Evolutionary conservation across 2,329 filamentous ascomycete genomes (phyloP), one percentile per base, ranked within the genome.

Genomic region (Teratosphaeria zuluensis): DNA sequence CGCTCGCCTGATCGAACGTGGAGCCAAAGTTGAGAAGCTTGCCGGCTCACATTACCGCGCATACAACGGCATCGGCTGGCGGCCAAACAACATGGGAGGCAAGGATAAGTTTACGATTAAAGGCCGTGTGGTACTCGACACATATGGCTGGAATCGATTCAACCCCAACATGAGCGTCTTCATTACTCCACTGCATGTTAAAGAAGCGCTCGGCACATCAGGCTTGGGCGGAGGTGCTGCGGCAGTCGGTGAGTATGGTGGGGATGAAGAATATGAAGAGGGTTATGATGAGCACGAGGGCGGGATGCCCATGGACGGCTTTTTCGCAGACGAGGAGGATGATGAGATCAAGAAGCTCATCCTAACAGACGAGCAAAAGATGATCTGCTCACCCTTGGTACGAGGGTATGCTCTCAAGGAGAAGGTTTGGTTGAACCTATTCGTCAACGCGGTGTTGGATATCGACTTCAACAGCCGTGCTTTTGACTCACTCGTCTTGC

Each of bases 71-170:
- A 64, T 78, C 16, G 75, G 72, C 2, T 77, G 73, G 74, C 67
- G 67, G 30, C 64, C 71, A 4, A 53, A 71, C 5, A 65, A 63
- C 32, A 63, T 63, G 58, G 65, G 63, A 56, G 63, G 65, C 12
- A 68, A 69, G 59, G 73, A 76, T 61, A 76, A 76, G 60, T 74
- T 73, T 59, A 73, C 71, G 59, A 68, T 81, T 60, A 78, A 78
- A 59, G 77, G 77, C 33, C 73, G 79, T 21, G 75, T 83, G 30
- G 75, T 82, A 51, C 77, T 83, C 53, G 80, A 83, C 60, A 61
- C 59, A 9, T 53, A 61, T 52, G 79, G 78, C 42, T 81, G 72
- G 66, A 76, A 75, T 48, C 68, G 66, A 1, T 81, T 80, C 68
- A 75, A 79, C 42, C 76, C 78, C 0, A 71, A 75, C 59, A 62